Base-by-base conservation (phyloP, 345 rosid genomes). In the Laguncularia racemosa region DNA sequence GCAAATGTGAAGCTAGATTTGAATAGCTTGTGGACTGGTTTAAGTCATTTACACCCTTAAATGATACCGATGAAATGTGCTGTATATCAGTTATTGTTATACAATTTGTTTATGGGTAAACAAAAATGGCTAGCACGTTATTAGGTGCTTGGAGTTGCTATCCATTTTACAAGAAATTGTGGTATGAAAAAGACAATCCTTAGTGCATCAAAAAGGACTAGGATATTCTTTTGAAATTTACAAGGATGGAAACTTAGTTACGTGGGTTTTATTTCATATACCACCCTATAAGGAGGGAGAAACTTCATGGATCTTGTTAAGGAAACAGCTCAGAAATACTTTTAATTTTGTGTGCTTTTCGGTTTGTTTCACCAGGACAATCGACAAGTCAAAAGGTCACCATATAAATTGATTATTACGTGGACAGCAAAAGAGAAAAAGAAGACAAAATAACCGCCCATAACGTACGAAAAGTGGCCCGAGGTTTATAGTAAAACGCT, bases 321-420 rank as follows among this genome's bases (percentile, higher is more conserved):
- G 28, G 56, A 63, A 63, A 13, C 16, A 49, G 23, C 69, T 40
- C 46, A 45, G 71, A 60, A 60, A 67, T 50, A 18, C 57, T 43
- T 48, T 48, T 13, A 7, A 40, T 46, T 55, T 44, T 54, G 26
- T 4, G 19, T 12, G 38, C 20, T 46, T 47, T 54, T 55, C 19
- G 46, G 58, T 44, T 13, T 40, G 46, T n/a, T 43, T 5, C 46
- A 20, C 13, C 44, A 20, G 58, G 20, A 55, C 58, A 55, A 16
- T 5, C 19, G 58, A 18, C 44, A 21, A 55, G 58, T 55, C 58
- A 55, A 55, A 55, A 19, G 20, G 6, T 46, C 46, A 17, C 57
- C 21, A 28, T 23, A 6, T 33, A 33, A 33, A 33, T 6, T 7
- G 1, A 33, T 33, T 6, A 33, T 33, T 9, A 33, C 7, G 11